Evolutionary conservation across 768 basidiomycete genomes (phyloP).

Genomic region (Asterophora parasitica): DNA sequence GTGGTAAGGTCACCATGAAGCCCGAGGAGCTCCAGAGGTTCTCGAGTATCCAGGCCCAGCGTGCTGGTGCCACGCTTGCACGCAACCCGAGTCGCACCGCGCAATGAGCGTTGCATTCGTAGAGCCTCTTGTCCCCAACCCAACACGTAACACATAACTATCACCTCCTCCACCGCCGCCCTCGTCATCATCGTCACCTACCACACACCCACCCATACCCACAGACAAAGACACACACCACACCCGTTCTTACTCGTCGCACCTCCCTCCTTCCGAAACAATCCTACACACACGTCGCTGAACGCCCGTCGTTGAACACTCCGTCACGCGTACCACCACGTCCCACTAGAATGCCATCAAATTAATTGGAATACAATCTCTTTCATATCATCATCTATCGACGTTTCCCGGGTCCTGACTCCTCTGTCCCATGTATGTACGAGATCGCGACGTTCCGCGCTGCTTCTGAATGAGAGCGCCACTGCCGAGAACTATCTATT

Average conservation of each 20-base stretch:
- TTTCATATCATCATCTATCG: not conserved
- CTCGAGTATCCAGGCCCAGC: conserved; percentile 79
- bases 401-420: too few species aligned
- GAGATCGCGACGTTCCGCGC: too few species aligned
- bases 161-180: too few species aligned
- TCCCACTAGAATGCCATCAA: conserved; percentile 5
- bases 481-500: too few species aligned
- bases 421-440: too few species aligned
- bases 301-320: too few species aligned
- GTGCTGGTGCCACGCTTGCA: conserved; percentile 72
- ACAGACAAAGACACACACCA: not conserved
- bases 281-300: too few species aligned
- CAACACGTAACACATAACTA: not conserved
- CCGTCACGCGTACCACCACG: not conserved
- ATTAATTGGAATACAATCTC: conserved; percentile 7
- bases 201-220: not conserved
- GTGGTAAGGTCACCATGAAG: conserved; percentile 73
- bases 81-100: conserved; percentile 69
- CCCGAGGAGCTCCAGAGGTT: conserved; percentile 84
- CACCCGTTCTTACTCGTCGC: not conserved
- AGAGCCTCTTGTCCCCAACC: not conserved
- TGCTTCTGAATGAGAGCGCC: too few species aligned
- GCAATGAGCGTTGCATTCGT: too few species aligned
- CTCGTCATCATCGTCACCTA: too few species aligned
- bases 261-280: too few species aligned